A percentile compares a stretch with the other conserved stretches of the same genome.
phyloP scores from a whole-genome alignment of 129 eudicot genomes.

The Tagetes patula region DNA sequence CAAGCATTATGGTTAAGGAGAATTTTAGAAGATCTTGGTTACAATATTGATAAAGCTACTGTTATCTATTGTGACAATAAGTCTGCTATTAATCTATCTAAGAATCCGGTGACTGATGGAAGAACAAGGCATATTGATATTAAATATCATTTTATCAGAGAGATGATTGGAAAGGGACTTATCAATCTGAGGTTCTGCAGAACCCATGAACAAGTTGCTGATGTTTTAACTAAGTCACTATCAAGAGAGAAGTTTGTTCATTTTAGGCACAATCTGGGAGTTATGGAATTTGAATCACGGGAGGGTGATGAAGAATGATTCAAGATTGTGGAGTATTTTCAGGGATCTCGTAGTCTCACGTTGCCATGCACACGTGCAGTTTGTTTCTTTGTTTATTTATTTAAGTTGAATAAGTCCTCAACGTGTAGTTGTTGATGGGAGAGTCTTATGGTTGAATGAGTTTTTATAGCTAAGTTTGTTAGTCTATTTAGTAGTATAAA shows the following conservation, averaged over 20 bases:
- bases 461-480: too few species aligned
- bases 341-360: not conserved
- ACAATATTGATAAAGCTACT: accelerated
- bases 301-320: too few species aligned
- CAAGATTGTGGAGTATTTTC: not conserved
- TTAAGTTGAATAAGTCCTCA: too few species aligned
- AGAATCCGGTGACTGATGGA: not conserved
- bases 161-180: not conserved
- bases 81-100: not conserved
- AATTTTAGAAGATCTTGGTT: not conserved
- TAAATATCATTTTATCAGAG: not conserved
- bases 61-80: not conserved
- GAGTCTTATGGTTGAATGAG: too few species aligned
- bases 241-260: too few species aligned
- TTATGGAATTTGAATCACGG: too few species aligned
- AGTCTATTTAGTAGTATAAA: too few species aligned
- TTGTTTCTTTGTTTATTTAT: too few species aligned
- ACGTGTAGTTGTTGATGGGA: too few species aligned
- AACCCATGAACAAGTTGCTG: not conserved
- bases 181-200: not conserved
- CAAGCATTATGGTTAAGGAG: not conserved
- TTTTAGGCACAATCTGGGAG: too few species aligned
- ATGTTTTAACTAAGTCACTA: not conserved
- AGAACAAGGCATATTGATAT: not conserved
- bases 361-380: not conserved